These are phyloP conservation scores for Aspergillus sclerotialis DNA, from an alignment of 2,329 filamentous ascomycete genomes.

Conservation along the genomic window DNA sequence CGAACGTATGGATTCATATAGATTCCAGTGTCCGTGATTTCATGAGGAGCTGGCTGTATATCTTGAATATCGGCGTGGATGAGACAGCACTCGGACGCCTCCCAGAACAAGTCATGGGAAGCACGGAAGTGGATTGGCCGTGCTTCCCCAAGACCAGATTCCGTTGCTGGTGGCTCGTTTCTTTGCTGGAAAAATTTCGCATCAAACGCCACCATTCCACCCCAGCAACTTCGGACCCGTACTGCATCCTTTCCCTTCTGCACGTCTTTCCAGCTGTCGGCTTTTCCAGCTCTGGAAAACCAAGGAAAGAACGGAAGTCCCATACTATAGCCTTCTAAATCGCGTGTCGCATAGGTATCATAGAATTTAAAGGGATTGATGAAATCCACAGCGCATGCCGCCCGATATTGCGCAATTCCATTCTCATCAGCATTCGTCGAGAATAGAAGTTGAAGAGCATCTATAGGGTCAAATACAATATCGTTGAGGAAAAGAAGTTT, in stretches of 20 bases:
- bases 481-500: slow-evolving; percentile 61
- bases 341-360: slow-evolving; percentile 67
- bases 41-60: slow-evolving; percentile 20
- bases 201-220: slow-evolving; percentile 59
- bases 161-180: background rate
- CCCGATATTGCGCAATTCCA: slow-evolving; percentile 55
- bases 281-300: slow-evolving; percentile 51
- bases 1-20: slow-evolving; percentile 71
- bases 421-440: slow-evolving; percentile 49
- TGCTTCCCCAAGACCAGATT: slow-evolving; percentile 3
- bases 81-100: slow-evolving; percentile 60
- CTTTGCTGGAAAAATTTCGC: slow-evolving; percentile 37
- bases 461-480: slow-evolving; percentile 54
- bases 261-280: slow-evolving; percentile 55
- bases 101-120: slow-evolving; percentile 54
- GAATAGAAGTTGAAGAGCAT: slow-evolving; percentile 55
- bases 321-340: slow-evolving; percentile 60
- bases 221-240: slow-evolving; percentile 67
- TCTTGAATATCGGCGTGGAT: slow-evolving; percentile 44
- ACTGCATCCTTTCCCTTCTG: slow-evolving; percentile 53
- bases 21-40: slow-evolving; percentile 48
- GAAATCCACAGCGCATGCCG: slow-evolving; percentile 70
- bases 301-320: slow-evolving; percentile 68
- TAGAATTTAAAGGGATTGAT: slow-evolving; percentile 69
- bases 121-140: slow-evolving; percentile 52